Evolutionary conservation across 148 eudicot species (phyloP), one percentile per base, ranked within the genome.

Genomic region (Euryodendron excelsum): DNA sequence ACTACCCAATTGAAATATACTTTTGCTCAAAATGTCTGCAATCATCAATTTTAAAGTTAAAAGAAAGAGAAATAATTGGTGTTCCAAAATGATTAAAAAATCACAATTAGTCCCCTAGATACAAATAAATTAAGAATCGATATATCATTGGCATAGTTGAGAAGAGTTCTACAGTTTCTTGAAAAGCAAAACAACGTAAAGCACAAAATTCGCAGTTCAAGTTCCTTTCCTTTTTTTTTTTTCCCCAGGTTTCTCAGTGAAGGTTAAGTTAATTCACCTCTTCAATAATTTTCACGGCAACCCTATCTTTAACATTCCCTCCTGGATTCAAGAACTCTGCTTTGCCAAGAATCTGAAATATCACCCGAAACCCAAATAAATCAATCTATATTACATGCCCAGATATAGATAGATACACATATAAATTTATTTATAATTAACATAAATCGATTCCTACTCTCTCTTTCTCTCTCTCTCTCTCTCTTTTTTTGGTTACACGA

Each of bases 301-400:
- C 91, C 79, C 99, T 91, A 75, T 93, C 99, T 82, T 96, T 96
- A 23, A 96, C 94, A 76, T 98, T 96, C 53, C 98, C 99, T 18
- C 99, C 98, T 17, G 99, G 98, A 80, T 93, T 96, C 82, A 96
- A 87, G 74, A 96, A 91, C 87, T 96, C 98, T 0, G 99, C 97
- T 79, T 96, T 96, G 44, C 98, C 99, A 8, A 93, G 80, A 86
- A 96, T 96, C 99, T 96, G 90, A 75, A 68, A 69, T 3, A 37
- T 25, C 2, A 47, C 33, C 11, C 13, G 0, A 69, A 56, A 31
- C 36, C 68, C 13, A 52, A 69, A 77, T 27, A 5, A 84, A 44
- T 44, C 41, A 23, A 73, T n/a, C n/a, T n/a, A n/a, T n/a, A n/a
- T n/a, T n/a, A n/a, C n/a, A n/a, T n/a, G n/a, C n/a, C n/a, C n/a